phyloP scores from a whole-genome alignment of 148 eudicot genomes.

The Polygonum aviculare region DNA sequence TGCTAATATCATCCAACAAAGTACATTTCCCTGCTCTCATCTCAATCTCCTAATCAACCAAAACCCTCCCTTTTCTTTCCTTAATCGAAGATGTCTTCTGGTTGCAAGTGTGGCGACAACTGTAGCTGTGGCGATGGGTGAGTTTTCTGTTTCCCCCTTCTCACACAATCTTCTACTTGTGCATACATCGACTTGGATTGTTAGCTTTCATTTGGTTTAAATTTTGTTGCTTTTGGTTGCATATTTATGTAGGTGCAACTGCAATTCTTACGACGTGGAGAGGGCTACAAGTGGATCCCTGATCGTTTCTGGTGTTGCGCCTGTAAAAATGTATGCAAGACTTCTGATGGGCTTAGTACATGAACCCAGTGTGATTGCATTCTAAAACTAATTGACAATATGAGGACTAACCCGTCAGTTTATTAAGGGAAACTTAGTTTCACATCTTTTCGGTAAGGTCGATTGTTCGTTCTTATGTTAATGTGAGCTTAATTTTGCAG shows the following conservation, averaged over 20 bases:
- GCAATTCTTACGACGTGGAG: not conserved
- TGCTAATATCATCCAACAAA: not conserved
- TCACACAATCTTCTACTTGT: not conserved
- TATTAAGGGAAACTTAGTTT: too few species aligned
- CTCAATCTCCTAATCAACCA: constrained; percentile 1
- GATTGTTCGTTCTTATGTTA: not conserved
- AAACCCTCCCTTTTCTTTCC: not conserved
- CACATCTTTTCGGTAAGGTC: too few species aligned
- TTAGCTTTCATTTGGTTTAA: not conserved
- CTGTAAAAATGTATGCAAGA: not conserved
- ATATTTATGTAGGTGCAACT: constrained; percentile 1
- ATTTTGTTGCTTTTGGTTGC: not conserved
- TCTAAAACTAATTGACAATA: too few species aligned
- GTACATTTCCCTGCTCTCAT: not conserved
- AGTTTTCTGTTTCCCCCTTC: not conserved
- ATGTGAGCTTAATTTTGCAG: not conserved
- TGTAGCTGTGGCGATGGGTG: constrained; percentile 7
- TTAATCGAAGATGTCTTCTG: not conserved
- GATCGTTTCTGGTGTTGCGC: constrained; percentile 1
- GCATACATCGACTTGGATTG: not conserved
- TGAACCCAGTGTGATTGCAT: too few species aligned
- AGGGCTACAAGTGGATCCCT: not conserved
- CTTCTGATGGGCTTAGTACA: too few species aligned
- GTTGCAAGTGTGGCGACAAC: too few species aligned
- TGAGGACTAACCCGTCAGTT: too few species aligned